phyloP scores from a whole-genome alignment of 129 eudicot genomes.

The Arctium lappa region DNA sequence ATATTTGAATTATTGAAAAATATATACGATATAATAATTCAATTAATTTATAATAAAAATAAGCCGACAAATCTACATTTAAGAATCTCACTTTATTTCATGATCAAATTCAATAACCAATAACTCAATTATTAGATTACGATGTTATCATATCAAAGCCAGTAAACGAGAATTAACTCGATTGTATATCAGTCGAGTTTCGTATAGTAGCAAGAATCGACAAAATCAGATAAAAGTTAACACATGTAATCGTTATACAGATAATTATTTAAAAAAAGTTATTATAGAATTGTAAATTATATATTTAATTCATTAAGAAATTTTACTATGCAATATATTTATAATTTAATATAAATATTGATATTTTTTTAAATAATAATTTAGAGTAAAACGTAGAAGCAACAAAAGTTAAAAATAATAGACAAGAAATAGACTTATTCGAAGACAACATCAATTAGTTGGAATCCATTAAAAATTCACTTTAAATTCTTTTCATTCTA shows the following conservation, averaged over 20 bases:
- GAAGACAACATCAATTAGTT: constrained; percentile 16
- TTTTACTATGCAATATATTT: background rate
- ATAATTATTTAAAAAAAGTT: background rate
- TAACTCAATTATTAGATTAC: no score
- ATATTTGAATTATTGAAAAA: background rate
- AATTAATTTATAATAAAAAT: no score
- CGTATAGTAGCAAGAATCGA: background rate
- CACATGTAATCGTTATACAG: no score
- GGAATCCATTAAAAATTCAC: constrained; percentile 11
- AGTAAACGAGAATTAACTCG: no score
- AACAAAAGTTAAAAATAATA: background rate
- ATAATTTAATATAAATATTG: background rate
- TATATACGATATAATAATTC: background rate
- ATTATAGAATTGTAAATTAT: background rate
- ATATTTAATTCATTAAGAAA: background rate
- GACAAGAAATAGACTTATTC: constrained; percentile 2
- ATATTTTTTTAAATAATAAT: background rate
- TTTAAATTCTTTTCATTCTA: background rate
- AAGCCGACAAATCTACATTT: background rate
- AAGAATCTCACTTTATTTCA: background rate
- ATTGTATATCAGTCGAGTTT: no score
- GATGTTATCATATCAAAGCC: no score
- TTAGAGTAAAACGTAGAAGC: background rate
- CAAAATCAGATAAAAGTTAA: no score
- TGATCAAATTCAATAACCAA: no score